Conservation (phyloP, 1,284 basidiomycete genomes). For the Malassezia slooffiae region DNA sequence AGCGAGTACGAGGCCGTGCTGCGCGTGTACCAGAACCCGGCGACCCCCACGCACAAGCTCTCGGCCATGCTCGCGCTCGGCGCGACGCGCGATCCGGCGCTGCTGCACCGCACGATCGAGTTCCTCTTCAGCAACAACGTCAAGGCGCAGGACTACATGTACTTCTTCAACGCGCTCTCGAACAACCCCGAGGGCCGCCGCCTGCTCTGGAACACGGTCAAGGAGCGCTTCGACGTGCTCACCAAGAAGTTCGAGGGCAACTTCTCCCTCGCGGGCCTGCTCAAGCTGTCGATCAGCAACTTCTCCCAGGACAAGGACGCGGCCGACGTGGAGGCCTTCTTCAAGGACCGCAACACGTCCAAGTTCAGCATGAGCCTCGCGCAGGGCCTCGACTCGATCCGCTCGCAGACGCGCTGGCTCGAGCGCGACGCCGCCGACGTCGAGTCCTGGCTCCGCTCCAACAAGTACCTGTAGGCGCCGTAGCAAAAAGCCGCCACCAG, state of each 20-base stretch:
- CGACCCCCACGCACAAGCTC: constrained; percentile 50
- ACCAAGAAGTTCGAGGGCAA: constrained; percentile 55
- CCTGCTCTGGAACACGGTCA: constrained; percentile 44
- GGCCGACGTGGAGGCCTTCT: constrained; percentile 57
- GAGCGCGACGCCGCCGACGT: constrained; percentile 56
- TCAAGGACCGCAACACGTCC: constrained; percentile 43
- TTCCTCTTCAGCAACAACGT: constrained; percentile 40
- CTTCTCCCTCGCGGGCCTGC: constrained; percentile 40
- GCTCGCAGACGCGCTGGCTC: constrained; percentile 55
- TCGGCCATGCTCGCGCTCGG: constrained; percentile 47
- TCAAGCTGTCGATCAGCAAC: constrained; percentile 53
- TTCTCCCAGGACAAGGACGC: constrained; percentile 64
- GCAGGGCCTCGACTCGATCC: constrained; percentile 60
- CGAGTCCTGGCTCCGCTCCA: constrained; percentile 51
- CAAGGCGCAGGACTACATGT: constrained; percentile 47
- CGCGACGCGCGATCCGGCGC: constrained; percentile 25
- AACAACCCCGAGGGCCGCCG: constrained; percentile 41
- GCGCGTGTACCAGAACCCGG: constrained; percentile 57
- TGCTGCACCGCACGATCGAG: constrained; percentile 45
- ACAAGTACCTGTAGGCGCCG: constrained; percentile 30
- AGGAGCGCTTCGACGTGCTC: constrained; percentile 43
- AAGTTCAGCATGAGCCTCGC: constrained; percentile 55
- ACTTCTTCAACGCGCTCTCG: constrained; percentile 42
- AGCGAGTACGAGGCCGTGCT: constrained; percentile 57
- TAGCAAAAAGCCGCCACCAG: no score